Evolutionary conservation across 768 basidiomycete genomes (phyloP).

Genomic region (Coprinopsis cinerea): DNA sequence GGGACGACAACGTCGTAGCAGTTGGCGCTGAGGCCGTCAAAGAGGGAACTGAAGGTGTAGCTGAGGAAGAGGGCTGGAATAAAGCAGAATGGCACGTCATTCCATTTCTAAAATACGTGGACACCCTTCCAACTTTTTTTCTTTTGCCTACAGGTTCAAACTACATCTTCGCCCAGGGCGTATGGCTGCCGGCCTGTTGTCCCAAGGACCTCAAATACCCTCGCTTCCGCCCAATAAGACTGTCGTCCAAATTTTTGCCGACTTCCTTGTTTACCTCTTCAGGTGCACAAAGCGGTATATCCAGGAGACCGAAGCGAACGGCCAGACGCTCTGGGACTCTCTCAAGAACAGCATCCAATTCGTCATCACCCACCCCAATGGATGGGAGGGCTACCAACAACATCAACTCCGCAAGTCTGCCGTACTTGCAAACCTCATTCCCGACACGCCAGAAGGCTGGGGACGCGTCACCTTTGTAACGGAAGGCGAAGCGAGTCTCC

Average conservation of each 20-base stretch:
- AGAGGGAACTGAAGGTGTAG: slow-evolving; percentile 30
- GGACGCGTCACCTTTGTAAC: slow-evolving; percentile 45
- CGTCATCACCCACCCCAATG: slow-evolving; percentile 54
- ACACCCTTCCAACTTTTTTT: not conserved
- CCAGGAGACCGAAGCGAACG: slow-evolving; percentile 36
- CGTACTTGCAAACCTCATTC: slow-evolving; percentile 42
- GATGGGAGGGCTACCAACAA: slow-evolving; percentile 55
- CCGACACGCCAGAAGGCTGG: slow-evolving; percentile 27
- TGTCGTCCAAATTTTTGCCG: slow-evolving; percentile 35
- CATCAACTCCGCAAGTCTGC: slow-evolving; percentile 46
- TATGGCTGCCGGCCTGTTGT: slow-evolving; percentile 2
- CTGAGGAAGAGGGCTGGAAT: slow-evolving; percentile 38
- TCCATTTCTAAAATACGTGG: not conserved
- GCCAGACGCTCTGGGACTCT: slow-evolving; percentile 37
- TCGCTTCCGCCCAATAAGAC: slow-evolving; percentile 36
- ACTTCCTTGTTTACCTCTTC: slow-evolving; percentile 44
- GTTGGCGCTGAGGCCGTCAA: slow-evolving; percentile 38
- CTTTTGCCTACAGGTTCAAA: slow-evolving; percentile 27
- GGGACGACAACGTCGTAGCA: slow-evolving; percentile 28
- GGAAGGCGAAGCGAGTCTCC: slow-evolving; percentile 54
- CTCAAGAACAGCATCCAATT: slow-evolving; percentile 37
- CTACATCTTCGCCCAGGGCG: slow-evolving; percentile 25
- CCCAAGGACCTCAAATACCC: slow-evolving; percentile 16
- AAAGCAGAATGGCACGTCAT: slow-evolving; percentile 39
- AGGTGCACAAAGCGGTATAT: slow-evolving; percentile 40